Evolutionary conservation across 1,139 yeast species (phyloP).

Genomic region (Suhomyces coccinellae): DNA sequence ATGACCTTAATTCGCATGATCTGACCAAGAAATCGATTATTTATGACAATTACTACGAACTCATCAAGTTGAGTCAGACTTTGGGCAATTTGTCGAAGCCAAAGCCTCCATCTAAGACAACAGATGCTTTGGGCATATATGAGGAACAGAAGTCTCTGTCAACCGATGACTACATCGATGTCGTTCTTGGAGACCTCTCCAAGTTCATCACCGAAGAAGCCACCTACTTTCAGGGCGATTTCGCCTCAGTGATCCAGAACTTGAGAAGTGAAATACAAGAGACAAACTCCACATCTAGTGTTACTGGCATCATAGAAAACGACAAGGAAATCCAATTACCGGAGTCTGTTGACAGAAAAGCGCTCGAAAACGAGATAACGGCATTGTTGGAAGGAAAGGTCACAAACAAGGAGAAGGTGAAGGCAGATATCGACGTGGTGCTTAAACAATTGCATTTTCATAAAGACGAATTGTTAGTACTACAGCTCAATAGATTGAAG

Average conservation of each 20-base stretch:
- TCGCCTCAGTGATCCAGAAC: conserved; percentile 27
- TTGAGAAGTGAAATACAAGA: conserved; percentile 20
- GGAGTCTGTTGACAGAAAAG: conserved; percentile 17
- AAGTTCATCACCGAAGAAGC: conserved; percentile 25
- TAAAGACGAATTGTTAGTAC: conserved; percentile 25
- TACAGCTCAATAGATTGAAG: conserved; percentile 27
- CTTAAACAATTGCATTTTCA: conserved; percentile 18
- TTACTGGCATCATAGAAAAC: conserved; percentile 19
- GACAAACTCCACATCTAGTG: conserved; percentile 25
- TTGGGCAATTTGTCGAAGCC: conserved; percentile 32
- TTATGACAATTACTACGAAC: conserved; percentile 48
- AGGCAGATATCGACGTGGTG: conserved; percentile 17
- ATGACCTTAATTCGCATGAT: conserved; percentile 38
- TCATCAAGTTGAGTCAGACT: conserved; percentile 44
- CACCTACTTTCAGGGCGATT: conserved; percentile 28
- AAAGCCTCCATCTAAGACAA: conserved; percentile 8
- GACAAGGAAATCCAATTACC: conserved; percentile 10
- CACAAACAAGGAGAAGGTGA: conserved; percentile 8
- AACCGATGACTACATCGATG: conserved; percentile 22
- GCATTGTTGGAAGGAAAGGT: conserved; percentile 13
- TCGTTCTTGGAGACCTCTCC: conserved; percentile 29
- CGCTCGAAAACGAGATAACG: conserved; percentile 22
- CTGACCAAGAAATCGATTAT: conserved; percentile 49
- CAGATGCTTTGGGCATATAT: conserved; percentile 14
- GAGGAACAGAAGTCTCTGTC: conserved; percentile 3